phyloP scores from a whole-genome alignment of 169 alveolate genomes.

The Pseudocohnilembus persalinus region DNA sequence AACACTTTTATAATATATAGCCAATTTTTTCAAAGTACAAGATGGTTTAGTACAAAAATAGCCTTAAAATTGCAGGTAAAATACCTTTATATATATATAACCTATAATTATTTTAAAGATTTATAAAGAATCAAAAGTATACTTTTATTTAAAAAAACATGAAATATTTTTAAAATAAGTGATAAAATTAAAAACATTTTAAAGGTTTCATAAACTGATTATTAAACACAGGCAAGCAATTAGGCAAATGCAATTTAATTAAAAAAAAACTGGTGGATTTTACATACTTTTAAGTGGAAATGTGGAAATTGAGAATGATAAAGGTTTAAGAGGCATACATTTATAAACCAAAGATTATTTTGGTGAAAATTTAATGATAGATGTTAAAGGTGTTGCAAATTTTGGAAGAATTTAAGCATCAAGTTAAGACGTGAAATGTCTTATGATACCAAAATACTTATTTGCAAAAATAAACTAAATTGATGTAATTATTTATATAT shows the following conservation, averaged over 20 bases:
- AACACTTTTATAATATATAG: background rate
- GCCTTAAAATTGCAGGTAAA: too few species aligned
- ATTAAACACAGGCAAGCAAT: background rate
- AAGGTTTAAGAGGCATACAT: background rate
- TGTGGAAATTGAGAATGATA: background rate
- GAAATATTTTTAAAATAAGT: too few species aligned
- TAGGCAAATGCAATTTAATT: background rate
- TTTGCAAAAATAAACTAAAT: background rate
- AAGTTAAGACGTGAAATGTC: background rate
- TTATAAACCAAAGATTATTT: background rate
- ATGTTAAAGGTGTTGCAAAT: background rate
- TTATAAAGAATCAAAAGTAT: too few species aligned
- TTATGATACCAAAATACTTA: background rate
- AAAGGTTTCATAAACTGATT: background rate
- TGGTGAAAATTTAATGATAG: background rate
- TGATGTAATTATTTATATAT: background rate
- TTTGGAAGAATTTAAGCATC: background rate
- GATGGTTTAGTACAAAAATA: too few species aligned
- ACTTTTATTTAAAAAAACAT: background rate
- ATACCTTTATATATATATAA: too few species aligned
- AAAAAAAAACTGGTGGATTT: background rate
- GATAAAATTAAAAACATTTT: too few species aligned
- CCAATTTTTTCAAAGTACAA: too few species aligned
- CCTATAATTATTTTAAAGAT: too few species aligned
- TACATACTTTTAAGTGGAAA: background rate